Evolutionary conservation across 441 rosid genomes (phyloP), one percentile per base, ranked within the genome.

Genomic region (Gossypium gossypioides): DNA sequence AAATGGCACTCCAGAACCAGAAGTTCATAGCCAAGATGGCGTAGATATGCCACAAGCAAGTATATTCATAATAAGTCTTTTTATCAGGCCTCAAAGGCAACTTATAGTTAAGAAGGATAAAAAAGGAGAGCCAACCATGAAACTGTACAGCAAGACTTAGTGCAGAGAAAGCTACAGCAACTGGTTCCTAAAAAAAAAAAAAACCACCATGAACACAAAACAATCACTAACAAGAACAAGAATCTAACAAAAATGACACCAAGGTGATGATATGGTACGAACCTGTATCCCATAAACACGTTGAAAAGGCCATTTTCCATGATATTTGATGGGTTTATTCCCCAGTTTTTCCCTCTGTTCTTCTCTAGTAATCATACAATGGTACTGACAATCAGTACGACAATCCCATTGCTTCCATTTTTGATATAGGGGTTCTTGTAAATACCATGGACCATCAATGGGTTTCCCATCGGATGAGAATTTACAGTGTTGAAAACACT

Each of bases 321-420:
- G 85, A 77, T 88, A 88, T 58, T 88, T 88, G 63, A 83, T 78
- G 44, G 90, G 88, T 68, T 69, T 81, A 69, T 83, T 80, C 24
- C 90, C 89, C 27, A 75, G 84, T 72, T 78, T 81, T 72, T 61
- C 77, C 46, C 86, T 81, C 75, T 86, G 86, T 77, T 82, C 85
- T 77, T 84, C 89, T 82, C 89, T 85, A 46, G 84, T 58, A 76
- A 86, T 84, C 92, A 88, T 88, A 60, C 92, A 88, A 48, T 86
- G 84, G 74, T 85, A 88, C 50, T 78, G 81, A 48, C 92, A 88
- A 72, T 86, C 88, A 71, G 86, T 83, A 18, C 42, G 85, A 71
- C 92, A 88, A 60, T 86, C 89, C 92, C 90, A 88, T 13, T 86
- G 92, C 79, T 86, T 88, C 92, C 92, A 88, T 54, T 76, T 75